Base-by-base conservation (phyloP, 371 early-diverging fungal genomes). In the Umbelopsis sp. region DNA sequence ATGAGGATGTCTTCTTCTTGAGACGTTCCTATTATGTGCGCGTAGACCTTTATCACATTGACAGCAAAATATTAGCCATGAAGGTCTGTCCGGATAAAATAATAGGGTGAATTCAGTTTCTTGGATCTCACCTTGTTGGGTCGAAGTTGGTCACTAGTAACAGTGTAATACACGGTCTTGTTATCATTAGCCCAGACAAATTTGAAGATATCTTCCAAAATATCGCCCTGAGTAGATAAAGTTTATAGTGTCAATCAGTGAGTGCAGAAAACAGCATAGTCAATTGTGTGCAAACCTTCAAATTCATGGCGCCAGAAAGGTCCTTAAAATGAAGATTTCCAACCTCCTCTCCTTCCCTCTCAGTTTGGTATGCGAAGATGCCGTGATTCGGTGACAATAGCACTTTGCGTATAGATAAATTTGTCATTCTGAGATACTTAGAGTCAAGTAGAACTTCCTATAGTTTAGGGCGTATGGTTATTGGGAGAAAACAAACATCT, bases 141-240 rank as follows among this genome's bases (percentile, higher is more conserved):
- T 44, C 95, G 82, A 65, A 95, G 77, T 65, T 91, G 86, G 18
- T 86, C 88, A 69, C 93, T 88, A 5, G 92, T 79, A 12, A 87
- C 85, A 14, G 94, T 95, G 69, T 93, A 94, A 52, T 87, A 93
- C 2, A 95, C 75, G 37, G 81, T 80, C 53, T 74, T 57, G 65
- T 70, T 73, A 63, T 85, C 79, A 38, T 86, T 87, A 6, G 89
- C 87, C 93, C 94, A 94, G 5, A 91, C 92, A 81, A 94, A 94
- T 72, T 92, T 92, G 76, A 92, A 93, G 0, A 93, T 89, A 41
- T 83, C 81, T 29, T 87, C 81, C n/a, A 93, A 71, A 1, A 81
- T 80, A 67, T 90, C 87, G 50, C 71, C 74, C 80, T 88, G 72
- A 53, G 10, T 10, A 52, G 29, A 20, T 12, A 18, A 57, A 8